Evolutionary conservation across 805 yeast species (phyloP), one percentile per base, ranked within the genome.

Genomic region (Saccharomycopsis microspora): DNA sequence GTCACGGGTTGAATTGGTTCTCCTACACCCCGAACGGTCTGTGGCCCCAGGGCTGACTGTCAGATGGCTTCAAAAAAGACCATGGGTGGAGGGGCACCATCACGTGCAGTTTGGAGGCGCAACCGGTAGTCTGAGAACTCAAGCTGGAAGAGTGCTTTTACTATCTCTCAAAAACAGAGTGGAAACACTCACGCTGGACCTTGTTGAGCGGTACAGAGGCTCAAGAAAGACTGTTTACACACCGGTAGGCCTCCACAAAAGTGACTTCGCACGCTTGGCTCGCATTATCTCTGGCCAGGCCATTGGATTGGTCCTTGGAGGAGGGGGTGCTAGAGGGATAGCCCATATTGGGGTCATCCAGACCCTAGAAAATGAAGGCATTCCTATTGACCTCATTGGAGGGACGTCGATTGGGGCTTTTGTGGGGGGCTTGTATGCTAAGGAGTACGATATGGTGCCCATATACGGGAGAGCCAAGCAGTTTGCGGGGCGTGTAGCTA

Each of bases 371-470:
- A 94, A 85, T 54, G 78, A 80, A 47, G 97, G 97, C 0, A 84
- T 90, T 9, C 98, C 98, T 0, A 80, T 93, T 36, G 98, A 90
- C 64, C 68, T 89, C 52, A 76, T 90, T 44, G 98, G 98, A 1
- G 98, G 98, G 2, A 90, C 98, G 0, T 89, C 97, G 0, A 90
- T 90, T 46, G 98, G 98, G 0, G 78, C 97, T 0, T 87, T 93
- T 63, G 85, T 93, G 41, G 97, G 98, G 28, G 98, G 97, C 0
- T 64, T 93, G 30, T 90, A 90, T 60, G 97, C 97, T 0, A 78
- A 80, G 54, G 97, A 93, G 49, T 86, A 89, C 57, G 95, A 89
- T 59, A 66, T 86, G 34, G 96, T 93, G 6, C 89, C 96, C 0
- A 84, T 88, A 30, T 89, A 83, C 61, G 97, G 96, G 1, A 71